A percentile compares a stretch with the other conserved stretches of the same genome.
phyloP scores from a whole-genome alignment of 352 stramenopile species.

The Phytophthora rubi region DNA sequence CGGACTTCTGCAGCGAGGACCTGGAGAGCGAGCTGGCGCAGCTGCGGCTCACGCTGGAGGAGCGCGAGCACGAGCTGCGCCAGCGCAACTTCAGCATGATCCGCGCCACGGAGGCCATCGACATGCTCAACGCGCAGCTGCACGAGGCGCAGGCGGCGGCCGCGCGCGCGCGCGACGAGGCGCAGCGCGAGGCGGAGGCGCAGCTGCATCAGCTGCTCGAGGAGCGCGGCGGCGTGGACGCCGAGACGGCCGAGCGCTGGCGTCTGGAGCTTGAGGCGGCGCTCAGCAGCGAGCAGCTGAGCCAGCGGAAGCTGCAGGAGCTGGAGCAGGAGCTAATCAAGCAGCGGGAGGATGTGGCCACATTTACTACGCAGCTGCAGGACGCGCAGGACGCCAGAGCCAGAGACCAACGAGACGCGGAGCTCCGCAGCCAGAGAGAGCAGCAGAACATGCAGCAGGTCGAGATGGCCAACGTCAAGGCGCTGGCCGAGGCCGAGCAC shows the following conservation, averaged over 20 bases:
- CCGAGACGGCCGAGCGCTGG: conserved; percentile 48
- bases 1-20: conserved; percentile 64
- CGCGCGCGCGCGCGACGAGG: conserved; percentile 31
- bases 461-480: conserved; percentile 41
- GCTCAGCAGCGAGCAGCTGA: conserved; percentile 40
- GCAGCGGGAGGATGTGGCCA: conserved; percentile 37
- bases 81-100: conserved; percentile 68
- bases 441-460: conserved; percentile 52
- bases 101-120: conserved; percentile 62
- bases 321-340: conserved; percentile 46
- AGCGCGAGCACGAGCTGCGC: conserved; percentile 68
- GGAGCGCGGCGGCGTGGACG: conserved; percentile 36
- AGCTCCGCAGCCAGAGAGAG: conserved; percentile 37
- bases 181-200: conserved; percentile 30
- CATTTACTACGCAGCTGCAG: conserved; percentile 41
- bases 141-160: conserved; percentile 39
- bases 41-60: conserved; percentile 60
- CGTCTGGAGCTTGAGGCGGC: conserved; percentile 45
- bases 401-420: conserved; percentile 41
- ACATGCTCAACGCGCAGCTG: conserved; percentile 56
- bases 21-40: conserved; percentile 69
- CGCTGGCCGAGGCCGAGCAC: conserved; percentile 50
- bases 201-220: conserved; percentile 43
- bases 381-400: conserved; percentile 38
- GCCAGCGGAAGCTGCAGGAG: conserved; percentile 33